Conservation (phyloP, 164 flowering plant species). For the Litsea cubeba region DNA sequence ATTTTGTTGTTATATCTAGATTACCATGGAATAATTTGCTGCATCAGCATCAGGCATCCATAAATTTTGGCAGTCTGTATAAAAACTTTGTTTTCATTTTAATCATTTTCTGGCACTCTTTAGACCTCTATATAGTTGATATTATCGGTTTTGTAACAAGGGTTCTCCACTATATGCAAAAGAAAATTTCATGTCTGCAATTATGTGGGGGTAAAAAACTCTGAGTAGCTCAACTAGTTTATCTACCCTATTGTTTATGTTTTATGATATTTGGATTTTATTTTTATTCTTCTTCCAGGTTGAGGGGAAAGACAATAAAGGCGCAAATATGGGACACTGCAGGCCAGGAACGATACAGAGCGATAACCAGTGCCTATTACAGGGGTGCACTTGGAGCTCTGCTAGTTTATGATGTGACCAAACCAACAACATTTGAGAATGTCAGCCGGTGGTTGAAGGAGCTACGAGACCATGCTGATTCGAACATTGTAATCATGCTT, state of each 20-base stretch:
- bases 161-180: background rate
- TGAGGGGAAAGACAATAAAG: conserved; percentile 59
- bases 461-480: conserved; percentile 66
- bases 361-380: conserved; percentile 75
- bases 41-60: background rate
- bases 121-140: background rate
- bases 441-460: conserved; percentile 72
- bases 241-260: background rate
- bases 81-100: too few relatives aligned
- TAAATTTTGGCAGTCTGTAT: background rate
- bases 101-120: background rate
- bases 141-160: background rate
- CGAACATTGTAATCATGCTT: conserved; percentile 65
- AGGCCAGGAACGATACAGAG: conserved; percentile 74
- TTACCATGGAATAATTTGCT: background rate
- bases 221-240: background rate
- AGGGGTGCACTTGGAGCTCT: conserved; percentile 78
- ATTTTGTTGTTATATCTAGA: background rate
- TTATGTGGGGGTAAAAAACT: background rate
- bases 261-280: background rate
- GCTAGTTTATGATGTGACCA: conserved; percentile 67
- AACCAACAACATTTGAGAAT: conserved; percentile 64
- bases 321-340: conserved; percentile 86
- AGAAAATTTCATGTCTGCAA: background rate
- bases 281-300: conserved; percentile 30